Conservation (phyloP, 352 stramenopile genomes). For the Globisporangium iwayamae region DNA sequence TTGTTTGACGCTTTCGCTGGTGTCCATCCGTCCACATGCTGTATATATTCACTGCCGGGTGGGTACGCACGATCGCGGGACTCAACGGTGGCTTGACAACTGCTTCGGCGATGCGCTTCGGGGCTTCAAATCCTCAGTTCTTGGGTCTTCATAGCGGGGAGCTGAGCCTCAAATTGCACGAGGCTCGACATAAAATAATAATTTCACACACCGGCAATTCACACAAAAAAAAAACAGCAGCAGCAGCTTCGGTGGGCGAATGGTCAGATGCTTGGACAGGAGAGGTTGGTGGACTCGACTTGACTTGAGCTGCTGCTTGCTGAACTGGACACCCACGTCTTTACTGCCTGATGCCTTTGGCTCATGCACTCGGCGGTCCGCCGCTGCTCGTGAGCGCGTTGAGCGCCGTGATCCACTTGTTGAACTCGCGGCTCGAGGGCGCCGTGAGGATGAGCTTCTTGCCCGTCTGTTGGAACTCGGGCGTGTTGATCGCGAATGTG, state of each 20-base stretch:
- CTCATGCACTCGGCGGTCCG: conserved; percentile 41
- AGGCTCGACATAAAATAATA: conserved; percentile 13
- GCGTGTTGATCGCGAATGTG: conserved; percentile 77
- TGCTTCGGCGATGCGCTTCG: background rate
- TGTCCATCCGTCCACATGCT: background rate
- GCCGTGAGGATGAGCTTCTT: conserved; percentile 82
- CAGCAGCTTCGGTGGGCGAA: background rate
- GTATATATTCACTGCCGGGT: no score
- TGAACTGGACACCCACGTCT: background rate
- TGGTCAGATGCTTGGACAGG: background rate
- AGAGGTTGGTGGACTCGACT: background rate
- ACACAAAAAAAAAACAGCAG: background rate
- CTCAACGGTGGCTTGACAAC: no score
- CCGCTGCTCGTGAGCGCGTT: conserved; percentile 35
- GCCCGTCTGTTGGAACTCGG: conserved; percentile 61
- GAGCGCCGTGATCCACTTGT: conserved; percentile 79
- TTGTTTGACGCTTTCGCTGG: background rate
- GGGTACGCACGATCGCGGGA: no score
- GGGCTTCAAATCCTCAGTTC: background rate
- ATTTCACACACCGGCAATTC: conserved; percentile 11
- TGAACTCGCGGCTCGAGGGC: conserved; percentile 73
- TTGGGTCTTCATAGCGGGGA: background rate
- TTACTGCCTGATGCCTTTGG: background rate
- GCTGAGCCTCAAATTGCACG: background rate
- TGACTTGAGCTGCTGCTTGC: background rate